These are phyloP conservation scores for Filobasidium uniguttulatum DNA, from an alignment of 1,284 basidiomycete species.

Conservation along the genomic window DNA sequence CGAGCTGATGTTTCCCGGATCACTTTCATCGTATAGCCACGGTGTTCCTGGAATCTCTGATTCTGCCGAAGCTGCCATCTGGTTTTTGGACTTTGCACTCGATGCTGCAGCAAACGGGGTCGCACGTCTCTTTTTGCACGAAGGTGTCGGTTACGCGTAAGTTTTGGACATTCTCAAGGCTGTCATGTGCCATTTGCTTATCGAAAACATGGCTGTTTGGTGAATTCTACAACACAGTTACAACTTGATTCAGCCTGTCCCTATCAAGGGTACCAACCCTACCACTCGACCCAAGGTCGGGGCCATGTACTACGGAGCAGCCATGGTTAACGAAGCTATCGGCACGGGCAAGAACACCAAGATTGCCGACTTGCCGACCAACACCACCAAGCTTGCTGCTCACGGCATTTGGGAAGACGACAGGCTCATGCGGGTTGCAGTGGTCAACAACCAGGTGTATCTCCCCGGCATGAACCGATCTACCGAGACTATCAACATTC, in stretches of 20 bases:
- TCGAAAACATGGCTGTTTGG: too few relatives aligned
- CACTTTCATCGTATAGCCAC: constrained; percentile 38
- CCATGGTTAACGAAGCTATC: constrained; percentile 42
- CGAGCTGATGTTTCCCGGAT: constrained; percentile 38
- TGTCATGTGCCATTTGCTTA: constrained; percentile 41
- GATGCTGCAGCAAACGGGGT: constrained; percentile 39
- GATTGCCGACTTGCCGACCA: constrained; percentile 44
- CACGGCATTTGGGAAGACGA: constrained; percentile 46
- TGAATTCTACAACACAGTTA: constrained; percentile 36
- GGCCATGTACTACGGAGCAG: constrained; percentile 49
- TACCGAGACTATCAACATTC: constrained; percentile 11
- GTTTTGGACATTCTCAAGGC: constrained; percentile 34
- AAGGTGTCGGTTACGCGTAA: constrained; percentile 39
- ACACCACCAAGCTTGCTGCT: constrained; percentile 45
- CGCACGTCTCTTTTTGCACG: constrained; percentile 36
- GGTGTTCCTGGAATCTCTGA: constrained; percentile 56
- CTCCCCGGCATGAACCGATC: constrained; percentile 6
- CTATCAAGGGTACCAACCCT: constrained; percentile 40
- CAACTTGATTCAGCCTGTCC: constrained; percentile 29
- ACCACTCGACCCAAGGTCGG: constrained; percentile 43
- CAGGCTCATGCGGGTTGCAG: constrained; percentile 42
- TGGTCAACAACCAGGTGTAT: constrained; percentile 41
- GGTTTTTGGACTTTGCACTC: constrained; percentile 53
- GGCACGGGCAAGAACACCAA: constrained; percentile 37
- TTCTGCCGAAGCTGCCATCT: constrained; percentile 53